A percentile compares a stretch with the other conserved stretches of the same genome.
phyloP scores from a whole-genome alignment of 345 rosid genomes.

The Populus alba region DNA sequence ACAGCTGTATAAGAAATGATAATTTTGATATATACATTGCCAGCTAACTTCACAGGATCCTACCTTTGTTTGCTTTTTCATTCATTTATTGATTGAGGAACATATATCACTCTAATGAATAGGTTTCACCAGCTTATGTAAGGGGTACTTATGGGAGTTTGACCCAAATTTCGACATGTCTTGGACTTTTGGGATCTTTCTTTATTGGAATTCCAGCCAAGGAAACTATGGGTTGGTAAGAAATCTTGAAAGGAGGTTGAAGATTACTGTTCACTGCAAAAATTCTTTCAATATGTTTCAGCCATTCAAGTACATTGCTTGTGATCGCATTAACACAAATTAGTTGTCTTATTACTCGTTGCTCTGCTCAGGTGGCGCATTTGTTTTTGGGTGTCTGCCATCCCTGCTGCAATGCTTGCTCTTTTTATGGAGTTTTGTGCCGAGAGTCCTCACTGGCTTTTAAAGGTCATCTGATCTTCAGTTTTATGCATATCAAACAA shows the following conservation, averaged over 20 bases:
- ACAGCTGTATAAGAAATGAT: conserved; percentile 15
- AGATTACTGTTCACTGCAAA: background rate
- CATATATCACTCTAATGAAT: conserved; percentile 8
- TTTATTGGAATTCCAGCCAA: conserved; percentile 78
- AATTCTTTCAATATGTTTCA: conserved; percentile 6
- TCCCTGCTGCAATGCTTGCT: conserved; percentile 77
- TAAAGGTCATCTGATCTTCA: conserved; percentile 53
- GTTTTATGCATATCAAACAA: conserved; percentile 2
- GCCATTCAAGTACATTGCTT: conserved; percentile 1
- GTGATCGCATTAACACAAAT: background rate
- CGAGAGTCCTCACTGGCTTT: conserved; percentile 98
- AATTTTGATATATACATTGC: conserved; percentile 1
- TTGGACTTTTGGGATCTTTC: conserved; percentile 74
- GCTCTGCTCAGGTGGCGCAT: conserved; percentile 77
- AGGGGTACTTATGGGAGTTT: conserved; percentile 91
- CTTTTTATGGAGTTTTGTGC: conserved; percentile 69
- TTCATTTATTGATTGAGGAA: background rate
- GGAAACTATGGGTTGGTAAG: conserved; percentile 73
- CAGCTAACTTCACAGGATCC: background rate
- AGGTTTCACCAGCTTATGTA: conserved; percentile 89
- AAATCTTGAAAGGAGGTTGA: conserved; percentile 10
- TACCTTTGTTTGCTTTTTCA: background rate
- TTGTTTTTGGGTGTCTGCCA: conserved; percentile 69
- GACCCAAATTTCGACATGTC: conserved; percentile 75
- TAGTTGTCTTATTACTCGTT: background rate